Conservation (phyloP, 192 early-diverging fungal genomes). For the Dissophora globulifera region DNA sequence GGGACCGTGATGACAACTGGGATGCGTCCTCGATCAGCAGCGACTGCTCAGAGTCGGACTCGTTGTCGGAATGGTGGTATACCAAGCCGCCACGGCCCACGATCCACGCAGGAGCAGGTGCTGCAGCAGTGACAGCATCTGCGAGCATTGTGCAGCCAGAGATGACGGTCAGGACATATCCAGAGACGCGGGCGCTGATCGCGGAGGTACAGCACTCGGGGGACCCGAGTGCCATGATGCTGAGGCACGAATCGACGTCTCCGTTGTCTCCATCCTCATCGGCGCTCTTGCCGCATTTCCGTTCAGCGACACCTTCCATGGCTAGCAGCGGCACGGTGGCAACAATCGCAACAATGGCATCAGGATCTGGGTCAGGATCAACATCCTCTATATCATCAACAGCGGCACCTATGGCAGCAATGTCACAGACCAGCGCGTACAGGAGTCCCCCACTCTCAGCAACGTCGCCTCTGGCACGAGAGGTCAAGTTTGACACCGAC, state of each 20-base stretch:
- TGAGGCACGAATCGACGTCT: neutral
- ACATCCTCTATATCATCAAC: too few species aligned
- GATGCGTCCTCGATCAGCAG: conserved; percentile 32
- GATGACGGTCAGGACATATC: neutral
- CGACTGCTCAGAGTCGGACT: conserved; percentile 39
- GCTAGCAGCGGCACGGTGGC: neutral
- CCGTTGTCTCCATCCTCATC: neutral
- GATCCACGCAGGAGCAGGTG: conserved; percentile 1
- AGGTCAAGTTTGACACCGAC: conserved; percentile 30
- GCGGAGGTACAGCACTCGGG: conserved; percentile 4
- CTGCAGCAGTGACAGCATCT: conserved; percentile 3
- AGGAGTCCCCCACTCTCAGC: conserved; percentile 28
- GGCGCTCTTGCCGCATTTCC: neutral
- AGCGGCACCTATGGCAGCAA: neutral
- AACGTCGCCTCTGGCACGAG: conserved; percentile 32
- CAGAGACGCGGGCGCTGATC: conserved; percentile 8
- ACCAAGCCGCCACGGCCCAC: conserved; percentile 34
- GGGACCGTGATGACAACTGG: conserved; percentile 45
- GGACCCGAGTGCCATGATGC: too few species aligned
- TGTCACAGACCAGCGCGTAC: neutral
- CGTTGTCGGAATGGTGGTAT: conserved; percentile 44
- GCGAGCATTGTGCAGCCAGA: conserved; percentile 30
- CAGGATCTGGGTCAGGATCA: too few species aligned
- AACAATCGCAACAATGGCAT: neutral
- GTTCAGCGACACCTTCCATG: neutral